These are phyloP conservation scores for Ceratocystiopsis sp. DNA, from an alignment of 2,329 filamentous ascomycete genomes.

Conservation along the genomic window DNA sequence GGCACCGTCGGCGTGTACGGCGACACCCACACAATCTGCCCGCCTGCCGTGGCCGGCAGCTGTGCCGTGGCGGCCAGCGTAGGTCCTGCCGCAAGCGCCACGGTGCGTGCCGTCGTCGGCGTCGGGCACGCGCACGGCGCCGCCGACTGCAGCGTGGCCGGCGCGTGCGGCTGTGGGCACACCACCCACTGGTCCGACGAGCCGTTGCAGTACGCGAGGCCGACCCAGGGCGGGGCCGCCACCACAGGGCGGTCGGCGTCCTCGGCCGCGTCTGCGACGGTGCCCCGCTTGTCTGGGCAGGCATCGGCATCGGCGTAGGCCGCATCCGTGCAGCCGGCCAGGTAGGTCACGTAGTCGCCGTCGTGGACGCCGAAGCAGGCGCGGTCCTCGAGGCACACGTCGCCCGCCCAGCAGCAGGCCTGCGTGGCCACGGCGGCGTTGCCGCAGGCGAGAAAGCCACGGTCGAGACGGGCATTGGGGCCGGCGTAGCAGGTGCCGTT, in stretches of 20 bases:
- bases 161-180: slow-evolving; percentile 13
- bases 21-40: slow-evolving; percentile 13
- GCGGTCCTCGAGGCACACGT: slow-evolving; percentile 7
- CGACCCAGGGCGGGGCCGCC: slow-evolving; percentile 16
- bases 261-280: not conserved
- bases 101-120: slow-evolving; percentile 11
- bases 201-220: slow-evolving; percentile 19
- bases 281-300: slow-evolving; percentile 18
- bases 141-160: slow-evolving; percentile 10
- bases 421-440: slow-evolving; percentile 6
- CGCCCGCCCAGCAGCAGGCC: slow-evolving; percentile 10
- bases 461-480: slow-evolving; percentile 1
- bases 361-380: slow-evolving; percentile 11
- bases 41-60: slow-evolving; percentile 13
- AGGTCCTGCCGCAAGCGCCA: slow-evolving; percentile 12
- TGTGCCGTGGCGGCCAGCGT: slow-evolving; percentile 13
- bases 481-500: slow-evolving; percentile 9
- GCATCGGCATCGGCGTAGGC: slow-evolving; percentile 13
- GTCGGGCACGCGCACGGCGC: slow-evolving; percentile 16
- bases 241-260: not conserved
- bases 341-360: slow-evolving; percentile 19
- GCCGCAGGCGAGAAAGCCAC: slow-evolving; percentile 10
- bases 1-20: slow-evolving; percentile 11
- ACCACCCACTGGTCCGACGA: slow-evolving; percentile 16
- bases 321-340: slow-evolving; percentile 20